phyloP scores from a whole-genome alignment of 2,329 filamentous ascomycete genomes.

The Purpureocillium takamizusanense region DNA sequence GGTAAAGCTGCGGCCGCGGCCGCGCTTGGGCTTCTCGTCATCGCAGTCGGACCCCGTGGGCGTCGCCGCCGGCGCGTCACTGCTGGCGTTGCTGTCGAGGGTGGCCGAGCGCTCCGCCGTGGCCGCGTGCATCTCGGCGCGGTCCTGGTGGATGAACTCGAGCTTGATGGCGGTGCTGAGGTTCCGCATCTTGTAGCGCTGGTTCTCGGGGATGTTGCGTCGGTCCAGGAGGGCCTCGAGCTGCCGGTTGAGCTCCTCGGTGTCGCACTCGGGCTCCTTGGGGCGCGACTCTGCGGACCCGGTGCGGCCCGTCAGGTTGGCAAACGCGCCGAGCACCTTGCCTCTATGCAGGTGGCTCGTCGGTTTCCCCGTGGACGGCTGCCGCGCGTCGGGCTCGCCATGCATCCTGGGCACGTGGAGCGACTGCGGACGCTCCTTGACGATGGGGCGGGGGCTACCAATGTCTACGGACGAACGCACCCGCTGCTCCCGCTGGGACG shows the following conservation, averaged over 20 bases:
- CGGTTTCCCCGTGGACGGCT: constrained; percentile 18
- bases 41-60: constrained; percentile 29
- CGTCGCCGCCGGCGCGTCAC: constrained; percentile 19
- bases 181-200: constrained; percentile 89
- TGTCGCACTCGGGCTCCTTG: constrained; percentile 44
- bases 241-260: constrained; percentile 46
- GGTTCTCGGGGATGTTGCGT: constrained; percentile 86
- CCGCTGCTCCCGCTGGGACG: constrained; percentile 1
- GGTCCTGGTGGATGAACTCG: constrained; percentile 88
- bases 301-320: constrained; percentile 25
- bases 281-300: constrained; percentile 26
- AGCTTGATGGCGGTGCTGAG: constrained; percentile 86
- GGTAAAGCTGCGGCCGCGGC: constrained; percentile 55
- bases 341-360: constrained; percentile 30
- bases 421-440: constrained; percentile 41
- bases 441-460: background rate
- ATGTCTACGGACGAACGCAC: constrained; percentile 4
- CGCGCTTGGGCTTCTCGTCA: constrained; percentile 42
- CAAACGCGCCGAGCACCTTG: constrained; percentile 28
- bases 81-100: constrained; percentile 31
- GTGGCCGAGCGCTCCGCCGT: constrained; percentile 34
- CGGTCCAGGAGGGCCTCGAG: constrained; percentile 65
- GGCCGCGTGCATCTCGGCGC: constrained; percentile 55
- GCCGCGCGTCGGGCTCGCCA: constrained; percentile 12
- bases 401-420: constrained; percentile 28